phyloP scores from a whole-genome alignment of 2,329 filamentous ascomycete species.

The Cladosporium oxysporum region DNA sequence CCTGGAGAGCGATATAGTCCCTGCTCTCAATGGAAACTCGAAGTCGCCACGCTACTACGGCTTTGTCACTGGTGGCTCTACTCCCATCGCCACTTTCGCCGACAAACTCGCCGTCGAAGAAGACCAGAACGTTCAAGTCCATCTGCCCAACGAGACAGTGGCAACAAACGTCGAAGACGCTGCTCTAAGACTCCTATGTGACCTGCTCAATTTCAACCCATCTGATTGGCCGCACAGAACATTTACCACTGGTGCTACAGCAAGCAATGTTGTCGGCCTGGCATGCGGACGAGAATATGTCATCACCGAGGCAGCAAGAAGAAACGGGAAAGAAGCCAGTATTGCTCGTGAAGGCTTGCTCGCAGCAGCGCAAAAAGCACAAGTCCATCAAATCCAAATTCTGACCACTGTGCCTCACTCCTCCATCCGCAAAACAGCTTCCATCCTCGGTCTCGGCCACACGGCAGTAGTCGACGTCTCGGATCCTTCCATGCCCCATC shows the following conservation, averaged over 20 bases:
- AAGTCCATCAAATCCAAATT: slow-evolving; percentile 69
- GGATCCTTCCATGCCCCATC: slow-evolving; percentile 61
- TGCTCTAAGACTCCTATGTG: slow-evolving; percentile 68
- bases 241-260: slow-evolving; percentile 75
- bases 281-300: slow-evolving; percentile 71
- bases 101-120: slow-evolving; percentile 79
- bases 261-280: slow-evolving; percentile 65
- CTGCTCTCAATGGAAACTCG: slow-evolving; percentile 66
- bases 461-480: slow-evolving; percentile 64
- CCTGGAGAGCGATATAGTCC: slow-evolving; percentile 48
- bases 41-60: slow-evolving; percentile 75
- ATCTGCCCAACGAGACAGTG: slow-evolving; percentile 74
- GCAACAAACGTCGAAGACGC: slow-evolving; percentile 75
- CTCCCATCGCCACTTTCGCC: slow-evolving; percentile 76
- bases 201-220: slow-evolving; percentile 63
- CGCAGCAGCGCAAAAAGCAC: slow-evolving; percentile 63
- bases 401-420: slow-evolving; percentile 83
- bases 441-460: slow-evolving; percentile 76
- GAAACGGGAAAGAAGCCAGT: slow-evolving; percentile 36
- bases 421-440: slow-evolving; percentile 79
- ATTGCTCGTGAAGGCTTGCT: slow-evolving; percentile 72
- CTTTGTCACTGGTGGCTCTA: slow-evolving; percentile 81
- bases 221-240: slow-evolving; percentile 68
- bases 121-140: slow-evolving; percentile 84
- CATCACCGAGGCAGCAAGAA: slow-evolving; percentile 48